Percentiles rank a stretch among this genome's conserved stretches.
Evolutionary conservation across 192 early-diverging fungal genomes (phyloP).

Genomic region (Umbelopsis sp.): DNA sequence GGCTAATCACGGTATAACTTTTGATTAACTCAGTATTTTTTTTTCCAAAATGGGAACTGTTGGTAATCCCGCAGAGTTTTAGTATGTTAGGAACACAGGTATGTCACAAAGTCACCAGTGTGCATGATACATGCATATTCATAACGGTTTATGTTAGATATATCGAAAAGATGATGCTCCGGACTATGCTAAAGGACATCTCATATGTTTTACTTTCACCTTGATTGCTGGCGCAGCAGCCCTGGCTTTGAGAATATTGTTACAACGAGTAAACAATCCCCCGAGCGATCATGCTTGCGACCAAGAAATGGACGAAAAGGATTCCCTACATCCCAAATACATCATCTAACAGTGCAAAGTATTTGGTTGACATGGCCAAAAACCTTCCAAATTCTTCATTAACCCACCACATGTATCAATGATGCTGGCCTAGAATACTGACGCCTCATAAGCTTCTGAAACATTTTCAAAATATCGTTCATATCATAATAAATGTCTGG

Average conservation of each 20-base stretch:
- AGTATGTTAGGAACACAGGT: constrained; percentile 52
- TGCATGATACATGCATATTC: not conserved
- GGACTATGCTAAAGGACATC: constrained; percentile 53
- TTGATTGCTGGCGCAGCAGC: constrained; percentile 22
- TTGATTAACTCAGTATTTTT: no score
- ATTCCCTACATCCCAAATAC: not conserved
- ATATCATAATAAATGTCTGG: no score
- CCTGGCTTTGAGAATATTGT: constrained; percentile 15
- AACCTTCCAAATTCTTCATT: no score
- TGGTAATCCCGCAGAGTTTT: constrained; percentile 23
- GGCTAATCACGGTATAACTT: no score
- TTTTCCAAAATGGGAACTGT: not conserved
- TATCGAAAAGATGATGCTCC: constrained; percentile 54
- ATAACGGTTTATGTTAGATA: constrained; percentile 29
- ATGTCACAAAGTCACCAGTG: not conserved
- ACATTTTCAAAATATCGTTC: no score
- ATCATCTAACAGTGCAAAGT: no score
- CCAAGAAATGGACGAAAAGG: not conserved
- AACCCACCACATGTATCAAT: no score
- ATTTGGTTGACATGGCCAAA: no score
- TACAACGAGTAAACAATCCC: constrained; percentile 33
- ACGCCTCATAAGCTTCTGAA: no score
- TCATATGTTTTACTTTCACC: constrained; percentile 26
- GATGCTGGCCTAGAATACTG: no score
- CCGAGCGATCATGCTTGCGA: not conserved